Base-by-base conservation (phyloP, 2,329 filamentous ascomycete genomes). In the Colletotrichum plurivorum region DNA sequence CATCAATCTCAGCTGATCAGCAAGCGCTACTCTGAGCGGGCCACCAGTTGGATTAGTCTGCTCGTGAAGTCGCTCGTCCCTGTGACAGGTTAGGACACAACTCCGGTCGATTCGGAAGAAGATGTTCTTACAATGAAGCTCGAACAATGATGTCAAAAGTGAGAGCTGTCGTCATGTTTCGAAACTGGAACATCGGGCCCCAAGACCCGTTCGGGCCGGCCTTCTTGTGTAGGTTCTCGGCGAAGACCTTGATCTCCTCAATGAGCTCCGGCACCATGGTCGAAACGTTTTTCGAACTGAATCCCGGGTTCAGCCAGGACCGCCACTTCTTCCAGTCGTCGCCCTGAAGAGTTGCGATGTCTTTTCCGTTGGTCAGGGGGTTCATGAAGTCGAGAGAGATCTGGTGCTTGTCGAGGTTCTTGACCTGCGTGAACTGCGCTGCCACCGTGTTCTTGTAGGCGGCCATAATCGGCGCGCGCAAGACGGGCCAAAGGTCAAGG, bases 261-360 rank as follows among this genome's bases (percentile, higher is more conserved):
- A 66, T 49, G 5, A 69, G 49, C 13, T 54, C 60, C 5, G 66
- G 66, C 1, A 65, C 54, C 45, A 69, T 59, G 13, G 55, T 54
- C 0, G 41, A 59, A 0, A 58, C 41, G 25, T 67, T 67, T 3
- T 63, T 67, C 13, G 56, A 49, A 18, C 41, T 39, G 43, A 83
- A 83, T 1, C 77, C 79, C 0, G 78, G 80, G 22, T 75, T 82
- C 22, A 82, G 76, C 43, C 75, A 64, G 45, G 68, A 73, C 65
- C 57, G 78, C 76, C 78, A 81, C 13, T 75, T 51, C 53, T 63
- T 70, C 63, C 56, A 70, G 22, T 65, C 62, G 4, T 65, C 55
- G 49, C 55, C 67, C 31, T 66, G 45, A 4, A 56, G 48, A 7
- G 62, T 66, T 7, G 55, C 20, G 2, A 69, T 52, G 8, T 66